phyloP scores from a whole-genome alignment of 2,329 filamentous ascomycete genomes.

The Trichoderma sp. region DNA sequence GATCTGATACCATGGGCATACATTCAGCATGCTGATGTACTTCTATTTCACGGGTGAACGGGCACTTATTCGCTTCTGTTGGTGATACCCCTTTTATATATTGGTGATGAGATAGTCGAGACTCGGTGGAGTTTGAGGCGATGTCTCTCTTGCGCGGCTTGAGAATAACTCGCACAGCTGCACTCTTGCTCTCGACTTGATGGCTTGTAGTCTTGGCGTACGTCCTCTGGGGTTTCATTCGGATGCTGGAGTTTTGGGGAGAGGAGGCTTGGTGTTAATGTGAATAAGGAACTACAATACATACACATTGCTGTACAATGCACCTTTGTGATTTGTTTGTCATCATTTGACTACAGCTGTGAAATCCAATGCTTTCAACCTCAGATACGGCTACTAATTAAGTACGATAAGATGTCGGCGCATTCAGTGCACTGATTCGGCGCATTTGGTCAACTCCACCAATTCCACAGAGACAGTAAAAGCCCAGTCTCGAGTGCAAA shows the following conservation, averaged over 20 bases:
- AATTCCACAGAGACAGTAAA: neutral
- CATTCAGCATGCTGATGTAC: slow-evolving; percentile 21
- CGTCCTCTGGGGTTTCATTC: slow-evolving; percentile 29
- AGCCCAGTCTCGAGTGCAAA: neutral
- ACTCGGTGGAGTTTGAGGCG: neutral
- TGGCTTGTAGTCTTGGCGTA: slow-evolving; percentile 33
- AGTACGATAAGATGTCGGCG: neutral
- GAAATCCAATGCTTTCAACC: neutral
- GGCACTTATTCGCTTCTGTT: slow-evolving; percentile 32
- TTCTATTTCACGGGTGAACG: slow-evolving; percentile 21
- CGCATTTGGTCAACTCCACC: neutral
- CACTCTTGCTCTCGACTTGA: slow-evolving; percentile 20
- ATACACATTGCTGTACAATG: neutral
- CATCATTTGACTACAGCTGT: neutral
- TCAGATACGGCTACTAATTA: neutral
- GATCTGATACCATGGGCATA: slow-evolving; percentile 23
- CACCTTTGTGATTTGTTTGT: neutral
- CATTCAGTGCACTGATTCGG: neutral
- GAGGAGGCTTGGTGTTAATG: slow-evolving; percentile 24
- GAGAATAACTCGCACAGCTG: neutral
- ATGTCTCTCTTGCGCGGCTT: neutral
- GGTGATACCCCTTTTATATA: slow-evolving; percentile 35
- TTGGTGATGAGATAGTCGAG: slow-evolving; percentile 9
- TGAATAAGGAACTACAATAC: slow-evolving; percentile 11
- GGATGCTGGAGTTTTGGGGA: slow-evolving; percentile 23